Base-by-base conservation (phyloP, 164 flowering plant genomes). In the Tetrastigma voinierianum region DNA sequence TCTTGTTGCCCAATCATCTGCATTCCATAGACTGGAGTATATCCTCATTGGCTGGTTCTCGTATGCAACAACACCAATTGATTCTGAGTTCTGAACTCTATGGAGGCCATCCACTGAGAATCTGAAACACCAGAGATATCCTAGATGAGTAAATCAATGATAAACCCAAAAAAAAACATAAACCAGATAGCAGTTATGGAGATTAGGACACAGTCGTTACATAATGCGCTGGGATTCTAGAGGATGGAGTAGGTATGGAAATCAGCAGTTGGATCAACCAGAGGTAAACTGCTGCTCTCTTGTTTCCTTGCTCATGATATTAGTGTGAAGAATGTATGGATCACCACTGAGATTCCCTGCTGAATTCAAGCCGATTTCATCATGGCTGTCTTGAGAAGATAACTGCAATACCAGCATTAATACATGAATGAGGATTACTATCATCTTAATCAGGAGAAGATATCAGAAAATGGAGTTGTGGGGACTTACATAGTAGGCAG, bases 191-290 rank as follows among this genome's bases (percentile, higher is more conserved):
- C 32, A 16, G 54, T 59, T 32, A 3, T 0, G 48, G n/a, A 62
- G 21, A 21, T 24, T 20, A 0, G 40, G 3, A 32, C 6, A 0
- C 54, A n/a, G 18, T 47, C 15, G 71, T 74, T 74, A 71, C 80
- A 73, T 52, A n/a, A 77, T 77, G 66, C 68, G 62, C 13, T 71
- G 73, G 21, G 71, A 59, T 70, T 76, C 77, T 77, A 72, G 3
- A 67, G 70, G 58, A 82, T 67, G 61, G 82, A 65, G 53, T 80
- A 80, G 45, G 84, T 80, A 62, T 80, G 84, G 23, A 80, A 83
- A 71, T 76, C 81, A 1, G 66, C 68, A 52, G 90, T 82, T 1
- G 90, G 90, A 59, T 86, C 87, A 86, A 83, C 90, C 90, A 86
- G 23, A 83, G 78, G 25, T 62, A 63, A 86, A 86, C 43, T 86